These are phyloP conservation scores for Coemansia sp. DNA, from an alignment of 192 early-diverging fungal species.

Conservation along the genomic window DNA sequence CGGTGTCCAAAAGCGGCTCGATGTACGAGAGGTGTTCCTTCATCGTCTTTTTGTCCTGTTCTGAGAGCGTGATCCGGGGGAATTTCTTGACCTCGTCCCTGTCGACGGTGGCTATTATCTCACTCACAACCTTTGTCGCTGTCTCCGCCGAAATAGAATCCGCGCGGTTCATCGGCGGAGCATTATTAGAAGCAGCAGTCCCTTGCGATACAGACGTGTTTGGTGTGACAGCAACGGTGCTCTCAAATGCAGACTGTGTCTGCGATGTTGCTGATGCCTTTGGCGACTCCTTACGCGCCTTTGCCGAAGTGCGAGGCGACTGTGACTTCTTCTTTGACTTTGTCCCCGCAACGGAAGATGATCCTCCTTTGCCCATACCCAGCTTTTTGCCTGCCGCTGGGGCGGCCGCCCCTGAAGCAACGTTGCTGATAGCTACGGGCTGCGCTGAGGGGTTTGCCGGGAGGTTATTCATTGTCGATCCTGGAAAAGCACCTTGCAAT, in stretches of 20 bases:
- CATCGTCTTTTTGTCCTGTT: slow-evolving; percentile 28
- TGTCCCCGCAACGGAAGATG: slow-evolving; percentile 32
- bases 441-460: neutral
- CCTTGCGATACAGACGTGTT: neutral
- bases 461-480: slow-evolving; percentile 21
- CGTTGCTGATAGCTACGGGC: slow-evolving; percentile 4
- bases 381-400: slow-evolving; percentile 25
- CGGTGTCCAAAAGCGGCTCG: slow-evolving; percentile 16
- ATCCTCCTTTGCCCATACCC: slow-evolving; percentile 31
- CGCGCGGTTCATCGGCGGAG: slow-evolving; percentile 11
- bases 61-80: slow-evolving; percentile 17
- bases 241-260: neutral
- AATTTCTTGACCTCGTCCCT: neutral
- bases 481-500: slow-evolving; percentile 29
- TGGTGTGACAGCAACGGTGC: neutral
- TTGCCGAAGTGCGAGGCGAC: slow-evolving; percentile 42
- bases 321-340: slow-evolving; percentile 54
- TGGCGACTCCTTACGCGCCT: slow-evolving; percentile 36
- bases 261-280: neutral
- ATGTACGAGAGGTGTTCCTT: slow-evolving; percentile 19
- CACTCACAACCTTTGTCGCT: slow-evolving; percentile 26
- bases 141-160: slow-evolving; percentile 34
- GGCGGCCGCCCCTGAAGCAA: too few species aligned
- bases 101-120: slow-evolving; percentile 12
- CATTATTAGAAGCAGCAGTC: neutral